These are phyloP conservation scores for Suillus spraguei DNA, from an alignment of 768 basidiomycete species.

Conservation along the genomic window DNA sequence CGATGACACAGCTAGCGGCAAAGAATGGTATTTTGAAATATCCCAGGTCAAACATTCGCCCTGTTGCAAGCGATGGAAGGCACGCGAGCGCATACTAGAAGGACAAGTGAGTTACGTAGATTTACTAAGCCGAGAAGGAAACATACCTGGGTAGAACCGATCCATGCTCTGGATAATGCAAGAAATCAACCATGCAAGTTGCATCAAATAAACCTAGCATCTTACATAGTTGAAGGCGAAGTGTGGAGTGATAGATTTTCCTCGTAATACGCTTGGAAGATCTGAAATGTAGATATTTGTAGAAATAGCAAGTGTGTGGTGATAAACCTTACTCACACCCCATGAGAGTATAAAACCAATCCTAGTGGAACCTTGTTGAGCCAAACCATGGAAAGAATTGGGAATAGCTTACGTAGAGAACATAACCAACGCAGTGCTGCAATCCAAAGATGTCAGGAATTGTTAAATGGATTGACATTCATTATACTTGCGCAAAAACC, in stretches of 20 bases:
- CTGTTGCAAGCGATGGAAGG: slow-evolving; percentile 61
- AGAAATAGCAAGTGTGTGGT: background rate
- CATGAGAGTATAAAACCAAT: slow-evolving; percentile 77
- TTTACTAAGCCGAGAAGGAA: background rate
- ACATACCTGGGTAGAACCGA: slow-evolving; percentile 71
- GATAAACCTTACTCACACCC: slow-evolving; percentile 54
- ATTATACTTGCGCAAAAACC: slow-evolving; percentile 26
- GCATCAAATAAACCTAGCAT: slow-evolving; percentile 12
- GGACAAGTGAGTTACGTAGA: background rate
- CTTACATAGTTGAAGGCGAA: slow-evolving; percentile 64
- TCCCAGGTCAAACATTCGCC: slow-evolving; percentile 76
- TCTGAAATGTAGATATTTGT: slow-evolving; percentile 36
- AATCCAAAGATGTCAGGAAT: slow-evolving; percentile 28
- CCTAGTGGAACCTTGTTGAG: slow-evolving; percentile 25
- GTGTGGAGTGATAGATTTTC: slow-evolving; percentile 47
- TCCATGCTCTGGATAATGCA: slow-evolving; percentile 61
- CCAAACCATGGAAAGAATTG: background rate
- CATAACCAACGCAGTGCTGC: slow-evolving; percentile 37
- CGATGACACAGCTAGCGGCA: slow-evolving; percentile 48
- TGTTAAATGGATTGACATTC: slow-evolving; percentile 10
- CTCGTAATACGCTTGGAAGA: slow-evolving; percentile 77
- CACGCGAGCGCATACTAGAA: slow-evolving; percentile 62
- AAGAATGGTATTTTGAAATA: slow-evolving; percentile 56
- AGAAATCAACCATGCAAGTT: background rate
- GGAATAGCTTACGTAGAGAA: background rate